Percentiles rank a stretch among this genome's conserved stretches.
phyloP scores from a whole-genome alignment of 2,329 filamentous ascomycete genomes.

The Dactylellina drechsleri region DNA sequence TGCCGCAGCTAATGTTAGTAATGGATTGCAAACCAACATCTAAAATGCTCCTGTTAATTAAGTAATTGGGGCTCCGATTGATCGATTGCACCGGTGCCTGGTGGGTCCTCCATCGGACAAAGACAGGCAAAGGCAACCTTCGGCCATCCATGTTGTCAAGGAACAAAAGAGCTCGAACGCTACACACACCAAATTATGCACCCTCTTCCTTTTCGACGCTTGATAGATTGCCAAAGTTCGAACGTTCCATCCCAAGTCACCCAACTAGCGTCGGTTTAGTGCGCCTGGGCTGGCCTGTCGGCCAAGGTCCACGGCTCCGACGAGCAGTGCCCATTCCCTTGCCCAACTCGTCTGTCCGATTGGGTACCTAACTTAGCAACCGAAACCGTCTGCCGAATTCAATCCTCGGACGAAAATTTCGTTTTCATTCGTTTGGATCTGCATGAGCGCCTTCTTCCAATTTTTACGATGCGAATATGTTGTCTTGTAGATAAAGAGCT shows the following conservation, averaged over 20 bases:
- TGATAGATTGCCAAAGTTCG: too few species aligned
- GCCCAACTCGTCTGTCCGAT: slow-evolving; percentile 6
- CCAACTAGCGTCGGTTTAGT: not conserved
- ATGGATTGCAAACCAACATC: slow-evolving; percentile 31
- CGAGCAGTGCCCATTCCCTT: slow-evolving; percentile 27
- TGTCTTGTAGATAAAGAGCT: too few species aligned
- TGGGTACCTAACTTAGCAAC: slow-evolving; percentile 17
- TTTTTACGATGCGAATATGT: too few species aligned
- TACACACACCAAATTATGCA: too few species aligned
- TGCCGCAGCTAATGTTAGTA: not conserved
- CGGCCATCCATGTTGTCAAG: slow-evolving; percentile 6
- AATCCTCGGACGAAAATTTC: slow-evolving; percentile 21
- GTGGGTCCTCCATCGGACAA: slow-evolving; percentile 19
- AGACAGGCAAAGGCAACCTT: not conserved
- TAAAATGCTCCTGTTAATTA: not conserved
- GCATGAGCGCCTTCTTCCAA: slow-evolving; percentile 32
- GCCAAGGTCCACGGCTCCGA: slow-evolving; percentile 5
- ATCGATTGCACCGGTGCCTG: slow-evolving; percentile 39
- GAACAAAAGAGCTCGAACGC: too few species aligned
- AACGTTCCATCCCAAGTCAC: too few species aligned
- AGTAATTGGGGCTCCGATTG: not conserved
- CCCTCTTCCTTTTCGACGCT: too few species aligned
- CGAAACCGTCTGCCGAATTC: slow-evolving; percentile 54
- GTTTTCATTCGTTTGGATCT: slow-evolving; percentile 17
- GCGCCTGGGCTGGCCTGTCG: not conserved